Percentiles rank a stretch among this genome's conserved stretches.
Evolutionary conservation across 1,284 basidiomycete genomes (phyloP).

Genomic region (Ganoderma boninense): DNA sequence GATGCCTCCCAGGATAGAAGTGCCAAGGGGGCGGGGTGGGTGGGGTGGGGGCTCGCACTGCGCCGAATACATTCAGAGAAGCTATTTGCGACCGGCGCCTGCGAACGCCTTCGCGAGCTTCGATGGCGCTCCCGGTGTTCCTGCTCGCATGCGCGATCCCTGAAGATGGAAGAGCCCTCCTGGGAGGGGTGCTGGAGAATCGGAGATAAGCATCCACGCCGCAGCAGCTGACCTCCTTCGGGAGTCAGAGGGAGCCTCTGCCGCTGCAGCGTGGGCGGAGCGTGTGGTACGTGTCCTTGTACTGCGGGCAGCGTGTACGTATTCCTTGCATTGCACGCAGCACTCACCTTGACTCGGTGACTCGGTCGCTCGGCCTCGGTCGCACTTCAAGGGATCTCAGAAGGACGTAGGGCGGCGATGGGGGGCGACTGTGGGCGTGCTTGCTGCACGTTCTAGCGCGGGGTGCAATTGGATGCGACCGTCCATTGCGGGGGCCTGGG

Average conservation of each 20-base stretch:
- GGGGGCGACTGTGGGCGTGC: background rate
- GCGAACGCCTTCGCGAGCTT: constrained; percentile 12
- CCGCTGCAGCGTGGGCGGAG: constrained; percentile 12
- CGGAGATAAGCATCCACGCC: constrained; percentile 30
- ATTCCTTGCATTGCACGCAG: background rate
- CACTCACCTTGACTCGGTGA: constrained; percentile 2
- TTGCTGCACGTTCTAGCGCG: constrained; percentile 1
- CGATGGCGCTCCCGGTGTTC: constrained; percentile 17
- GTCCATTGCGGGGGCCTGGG: background rate
- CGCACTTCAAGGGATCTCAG: background rate
- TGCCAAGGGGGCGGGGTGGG: too few relatives aligned
- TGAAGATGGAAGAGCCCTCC: constrained; percentile 1
- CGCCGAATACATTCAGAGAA: constrained; percentile 8
- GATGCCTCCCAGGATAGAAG: background rate
- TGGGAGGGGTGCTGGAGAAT: constrained; percentile 22
- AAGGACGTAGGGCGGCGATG: background rate
- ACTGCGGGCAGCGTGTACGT: background rate
- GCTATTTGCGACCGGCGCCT: constrained; percentile 23
- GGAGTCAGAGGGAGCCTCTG: background rate
- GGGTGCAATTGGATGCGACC: constrained; percentile 6
- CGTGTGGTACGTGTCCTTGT: constrained; percentile 9
- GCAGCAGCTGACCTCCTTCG: constrained; percentile 11
- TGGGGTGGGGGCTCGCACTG: background rate
- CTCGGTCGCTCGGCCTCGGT: constrained; percentile 9
- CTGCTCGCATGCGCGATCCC: constrained; percentile 21